Conservation (phyloP, 495 filamentous ascomycete genomes). For the Penicillium cinerascens region DNA sequence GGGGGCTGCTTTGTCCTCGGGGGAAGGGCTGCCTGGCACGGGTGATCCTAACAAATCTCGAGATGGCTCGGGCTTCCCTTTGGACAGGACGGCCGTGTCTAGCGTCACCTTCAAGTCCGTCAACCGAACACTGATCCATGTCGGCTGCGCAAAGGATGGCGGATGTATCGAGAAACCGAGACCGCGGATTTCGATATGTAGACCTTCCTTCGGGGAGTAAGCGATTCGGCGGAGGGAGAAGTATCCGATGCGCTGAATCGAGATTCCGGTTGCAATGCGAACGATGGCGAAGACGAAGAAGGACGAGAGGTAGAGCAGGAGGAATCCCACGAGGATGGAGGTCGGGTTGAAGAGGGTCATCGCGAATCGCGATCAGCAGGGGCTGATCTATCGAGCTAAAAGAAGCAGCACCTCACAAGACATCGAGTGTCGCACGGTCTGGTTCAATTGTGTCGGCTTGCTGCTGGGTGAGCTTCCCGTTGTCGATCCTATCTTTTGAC, state of each 20-base stretch:
- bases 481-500: conserved; percentile 12
- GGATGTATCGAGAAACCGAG: conserved; percentile 84
- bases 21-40: conserved; percentile 20
- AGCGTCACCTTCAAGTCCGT: conserved; percentile 80
- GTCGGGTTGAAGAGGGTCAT: conserved; percentile 66
- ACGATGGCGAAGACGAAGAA: conserved; percentile 93
- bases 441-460: conserved; percentile 25
- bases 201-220: conserved; percentile 80
- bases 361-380: conserved; percentile 39
- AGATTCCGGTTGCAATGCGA: conserved; percentile 88
- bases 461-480: conserved; percentile 5
- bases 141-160: conserved; percentile 93
- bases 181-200: conserved; percentile 85
- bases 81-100: conserved; percentile 60
- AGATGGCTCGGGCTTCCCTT: conserved; percentile 36
- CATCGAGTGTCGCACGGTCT: conserved; percentile 20
- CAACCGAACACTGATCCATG: conserved; percentile 89
- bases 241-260: conserved; percentile 92
- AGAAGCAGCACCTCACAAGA: conserved; percentile 11
- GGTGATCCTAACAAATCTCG: conserved; percentile 20
- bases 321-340: conserved; percentile 76
- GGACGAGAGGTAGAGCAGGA: conserved; percentile 83
- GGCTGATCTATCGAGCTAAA: conserved; percentile 35
- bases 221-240: conserved; percentile 85
- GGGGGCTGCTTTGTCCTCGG: conserved; percentile 20